Percentiles rank a stretch among this genome's conserved stretches.
Conservation (phyloP, 306 rosid species). For the Potentilla sterilis region DNA sequence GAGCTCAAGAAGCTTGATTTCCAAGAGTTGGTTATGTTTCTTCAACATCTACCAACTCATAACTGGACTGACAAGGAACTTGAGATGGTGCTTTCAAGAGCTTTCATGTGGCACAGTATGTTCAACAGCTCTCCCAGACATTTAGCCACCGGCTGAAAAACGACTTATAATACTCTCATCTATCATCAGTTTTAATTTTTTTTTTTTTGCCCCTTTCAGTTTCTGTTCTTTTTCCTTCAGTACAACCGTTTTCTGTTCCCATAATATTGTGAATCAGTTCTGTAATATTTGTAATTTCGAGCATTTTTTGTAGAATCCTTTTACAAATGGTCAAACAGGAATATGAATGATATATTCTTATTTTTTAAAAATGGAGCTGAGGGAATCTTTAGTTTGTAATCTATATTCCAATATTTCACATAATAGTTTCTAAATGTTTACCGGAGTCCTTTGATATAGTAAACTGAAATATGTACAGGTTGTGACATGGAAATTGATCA, state of each 20-base stretch:
- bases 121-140: constrained; percentile 95
- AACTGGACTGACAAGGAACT: constrained; percentile 93
- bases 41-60: constrained; percentile 93
- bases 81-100: constrained; percentile 95
- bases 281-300: constrained; percentile 39
- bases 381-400: background rate
- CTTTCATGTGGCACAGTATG: constrained; percentile 99
- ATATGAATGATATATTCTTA: background rate
- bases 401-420: background rate
- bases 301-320: constrained; percentile 28
- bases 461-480: background rate
- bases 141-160: constrained; percentile 62
- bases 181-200: background rate
- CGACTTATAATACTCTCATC: constrained; percentile 27
- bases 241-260: constrained; percentile 1
- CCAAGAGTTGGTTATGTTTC: constrained; percentile 96
- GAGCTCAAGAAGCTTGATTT: constrained; percentile 85
- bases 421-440: background rate
- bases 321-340: background rate
- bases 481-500: background rate
- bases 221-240: constrained; percentile 2
- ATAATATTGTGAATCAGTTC: constrained; percentile 32
- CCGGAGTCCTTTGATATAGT: background rate
- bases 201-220: background rate
- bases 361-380: background rate